Conservation (phyloP, 805 yeast species). For the Maudiozyma turicensis region DNA sequence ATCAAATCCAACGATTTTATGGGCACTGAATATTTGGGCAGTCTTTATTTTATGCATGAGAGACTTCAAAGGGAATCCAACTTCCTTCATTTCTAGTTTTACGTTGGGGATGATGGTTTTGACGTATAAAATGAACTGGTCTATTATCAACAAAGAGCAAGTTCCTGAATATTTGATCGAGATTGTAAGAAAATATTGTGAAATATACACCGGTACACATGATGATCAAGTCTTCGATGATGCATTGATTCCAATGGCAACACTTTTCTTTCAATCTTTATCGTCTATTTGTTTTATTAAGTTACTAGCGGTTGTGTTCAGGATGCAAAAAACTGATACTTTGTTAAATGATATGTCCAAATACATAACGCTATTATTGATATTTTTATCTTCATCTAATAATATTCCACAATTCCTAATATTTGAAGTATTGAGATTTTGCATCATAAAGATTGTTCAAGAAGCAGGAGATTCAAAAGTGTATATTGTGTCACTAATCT, state of each 20-base stretch:
- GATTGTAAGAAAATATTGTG: constrained; percentile 12
- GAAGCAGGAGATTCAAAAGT: constrained; percentile 6
- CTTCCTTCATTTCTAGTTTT: constrained; percentile 39
- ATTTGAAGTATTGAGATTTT: constrained; percentile 22
- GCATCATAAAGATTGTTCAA: constrained; percentile 5
- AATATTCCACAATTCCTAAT: constrained; percentile 41
- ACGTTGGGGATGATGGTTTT: constrained; percentile 38
- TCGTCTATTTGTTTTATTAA: constrained; percentile 28
- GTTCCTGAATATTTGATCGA: constrained; percentile 35
- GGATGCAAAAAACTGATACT: constrained; percentile 1
- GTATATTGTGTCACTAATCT: constrained; percentile 8
- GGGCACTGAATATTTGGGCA: constrained; percentile 41
- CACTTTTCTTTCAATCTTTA: constrained; percentile 29
- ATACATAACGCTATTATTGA: constrained; percentile 32
- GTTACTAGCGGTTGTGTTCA: constrained; percentile 12
- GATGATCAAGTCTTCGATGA: constrained; percentile 26
- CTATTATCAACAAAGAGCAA: constrained; percentile 42
- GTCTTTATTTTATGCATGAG: constrained; percentile 14
- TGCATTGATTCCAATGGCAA: constrained; percentile 29
- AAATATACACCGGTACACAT: constrained; percentile 2
- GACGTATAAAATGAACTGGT: constrained; percentile 47
- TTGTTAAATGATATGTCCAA: constrained; percentile 10
- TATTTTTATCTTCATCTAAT: constrained; percentile 41
- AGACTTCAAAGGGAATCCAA: background rate
- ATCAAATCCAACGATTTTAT: constrained; percentile 29